Conservation (phyloP, 208 protist genomes). For the Trypanosoma platydactyli region DNA sequence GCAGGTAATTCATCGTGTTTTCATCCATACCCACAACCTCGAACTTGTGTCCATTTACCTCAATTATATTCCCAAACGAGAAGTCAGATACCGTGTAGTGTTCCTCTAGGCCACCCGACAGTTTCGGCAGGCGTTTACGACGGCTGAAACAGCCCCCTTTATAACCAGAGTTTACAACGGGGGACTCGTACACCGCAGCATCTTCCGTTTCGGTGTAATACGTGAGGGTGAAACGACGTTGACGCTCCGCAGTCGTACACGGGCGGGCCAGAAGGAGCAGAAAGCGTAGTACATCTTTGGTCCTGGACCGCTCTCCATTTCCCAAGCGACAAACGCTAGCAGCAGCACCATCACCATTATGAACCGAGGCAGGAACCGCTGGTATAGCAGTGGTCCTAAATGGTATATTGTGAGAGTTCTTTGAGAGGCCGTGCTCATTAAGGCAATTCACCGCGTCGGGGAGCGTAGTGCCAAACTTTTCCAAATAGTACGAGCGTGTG, state of each 20-base stretch:
- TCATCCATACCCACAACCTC: conserved; percentile 74
- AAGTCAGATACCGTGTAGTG: conserved; percentile 75
- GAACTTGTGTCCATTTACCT: conserved; percentile 73
- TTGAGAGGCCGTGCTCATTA: conserved; percentile 22
- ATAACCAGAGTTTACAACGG: conserved; percentile 64
- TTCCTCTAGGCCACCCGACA: conserved; percentile 15
- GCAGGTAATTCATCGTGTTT: conserved; percentile 74
- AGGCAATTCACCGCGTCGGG: conserved; percentile 41
- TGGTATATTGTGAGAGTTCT: conserved; percentile 4
- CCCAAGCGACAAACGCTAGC: neutral
- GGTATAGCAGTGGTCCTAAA: conserved; percentile 24
- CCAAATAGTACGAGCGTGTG: conserved; percentile 88
- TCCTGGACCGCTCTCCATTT: conserved; percentile 1
- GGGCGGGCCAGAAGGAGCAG: conserved; percentile 59
- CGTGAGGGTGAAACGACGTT: conserved; percentile 74
- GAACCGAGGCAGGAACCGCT: neutral
- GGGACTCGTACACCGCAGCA: conserved; percentile 76
- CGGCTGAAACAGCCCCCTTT: conserved; percentile 83
- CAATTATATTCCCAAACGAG: conserved; percentile 57
- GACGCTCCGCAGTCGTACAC: conserved; percentile 42
- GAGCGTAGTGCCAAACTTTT: conserved; percentile 58
- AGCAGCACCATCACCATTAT: neutral
- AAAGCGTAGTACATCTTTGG: conserved; percentile 74
- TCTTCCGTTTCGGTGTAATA: conserved; percentile 91
- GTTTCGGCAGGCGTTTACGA: conserved; percentile 64